Conservation (phyloP, 78 protist genomes). For the Pelomyxa schiedti region DNA sequence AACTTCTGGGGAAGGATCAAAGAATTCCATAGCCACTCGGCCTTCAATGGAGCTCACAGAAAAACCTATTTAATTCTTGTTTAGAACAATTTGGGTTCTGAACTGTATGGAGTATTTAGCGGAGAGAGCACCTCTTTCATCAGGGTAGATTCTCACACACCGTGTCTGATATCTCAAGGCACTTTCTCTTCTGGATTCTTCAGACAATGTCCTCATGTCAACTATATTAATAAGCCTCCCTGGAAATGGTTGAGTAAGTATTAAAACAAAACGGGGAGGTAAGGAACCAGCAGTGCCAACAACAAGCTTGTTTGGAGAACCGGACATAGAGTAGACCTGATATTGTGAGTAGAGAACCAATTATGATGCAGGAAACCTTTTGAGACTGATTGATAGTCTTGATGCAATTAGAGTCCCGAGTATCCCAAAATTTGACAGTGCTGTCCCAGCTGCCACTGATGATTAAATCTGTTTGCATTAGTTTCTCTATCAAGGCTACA, state of each 20-base stretch:
- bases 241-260: slow-evolving; percentile 23
- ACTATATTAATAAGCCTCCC: no score
- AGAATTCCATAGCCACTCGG: slow-evolving; percentile 60
- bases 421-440: slow-evolving; percentile 47
- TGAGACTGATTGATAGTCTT: neutral
- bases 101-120: neutral
- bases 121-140: neutral
- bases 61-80: no score
- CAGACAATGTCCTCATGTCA: no score
- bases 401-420: neutral
- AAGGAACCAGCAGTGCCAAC: slow-evolving; percentile 24
- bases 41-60: slow-evolving; percentile 62
- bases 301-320: neutral
- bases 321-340: slow-evolving; percentile 7
- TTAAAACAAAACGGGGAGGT: slow-evolving; percentile 17
- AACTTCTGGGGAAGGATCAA: slow-evolving; percentile 8
- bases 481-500: no score
- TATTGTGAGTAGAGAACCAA: no score
- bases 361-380: slow-evolving; percentile 16
- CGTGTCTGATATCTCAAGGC: slow-evolving; percentile 57
- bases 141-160: slow-evolving; percentile 1
- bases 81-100: no score
- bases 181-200: no score
- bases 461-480: no score
- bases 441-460: slow-evolving; percentile 60